Conservation (phyloP, 768 basidiomycete species). For the Russula brevipes region DNA sequence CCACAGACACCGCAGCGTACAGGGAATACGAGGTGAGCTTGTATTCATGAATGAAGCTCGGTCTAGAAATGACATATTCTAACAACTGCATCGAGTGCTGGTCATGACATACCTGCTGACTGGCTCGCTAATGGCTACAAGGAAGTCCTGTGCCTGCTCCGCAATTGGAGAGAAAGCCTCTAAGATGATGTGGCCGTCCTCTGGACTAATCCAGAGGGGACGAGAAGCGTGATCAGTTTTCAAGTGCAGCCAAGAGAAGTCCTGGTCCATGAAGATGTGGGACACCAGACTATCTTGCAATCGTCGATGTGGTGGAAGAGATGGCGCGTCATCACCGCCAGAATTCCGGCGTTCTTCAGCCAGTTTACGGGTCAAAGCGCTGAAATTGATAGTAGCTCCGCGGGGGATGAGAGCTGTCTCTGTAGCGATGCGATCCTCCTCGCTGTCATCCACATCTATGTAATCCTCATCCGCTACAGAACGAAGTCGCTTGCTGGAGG, state of each 20-base stretch:
- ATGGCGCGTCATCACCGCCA: conserved; percentile 42
- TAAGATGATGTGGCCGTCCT: conserved; percentile 88
- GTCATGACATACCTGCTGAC: conserved; percentile 80
- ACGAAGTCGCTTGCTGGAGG: conserved; percentile 39
- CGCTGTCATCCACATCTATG: conserved; percentile 49
- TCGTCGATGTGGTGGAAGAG: conserved; percentile 59
- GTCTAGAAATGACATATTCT: conserved; percentile 46
- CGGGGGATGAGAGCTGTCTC: conserved; percentile 50
- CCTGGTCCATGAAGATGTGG: conserved; percentile 77
- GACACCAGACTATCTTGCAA: conserved; percentile 75
- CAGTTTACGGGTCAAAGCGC: conserved; percentile 73
- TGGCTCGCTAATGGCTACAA: conserved; percentile 97
- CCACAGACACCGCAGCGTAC: conserved; percentile 98
- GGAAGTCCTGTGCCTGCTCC: conserved; percentile 96
- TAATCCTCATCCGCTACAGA: conserved; percentile 52
- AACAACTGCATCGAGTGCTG: conserved; percentile 31
- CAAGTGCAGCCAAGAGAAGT: conserved; percentile 81
- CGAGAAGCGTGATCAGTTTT: conserved; percentile 89
- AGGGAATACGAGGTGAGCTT: conserved; percentile 96
- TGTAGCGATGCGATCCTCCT: conserved; percentile 47
- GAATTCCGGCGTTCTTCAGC: conserved; percentile 51
- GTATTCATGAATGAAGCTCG: conserved; percentile 98
- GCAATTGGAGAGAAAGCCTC: conserved; percentile 98
- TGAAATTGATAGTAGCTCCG: conserved; percentile 81
- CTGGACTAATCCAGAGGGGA: conserved; percentile 94